phyloP scores from a whole-genome alignment of 345 rosid genomes.

The Litchi chinensis region DNA sequence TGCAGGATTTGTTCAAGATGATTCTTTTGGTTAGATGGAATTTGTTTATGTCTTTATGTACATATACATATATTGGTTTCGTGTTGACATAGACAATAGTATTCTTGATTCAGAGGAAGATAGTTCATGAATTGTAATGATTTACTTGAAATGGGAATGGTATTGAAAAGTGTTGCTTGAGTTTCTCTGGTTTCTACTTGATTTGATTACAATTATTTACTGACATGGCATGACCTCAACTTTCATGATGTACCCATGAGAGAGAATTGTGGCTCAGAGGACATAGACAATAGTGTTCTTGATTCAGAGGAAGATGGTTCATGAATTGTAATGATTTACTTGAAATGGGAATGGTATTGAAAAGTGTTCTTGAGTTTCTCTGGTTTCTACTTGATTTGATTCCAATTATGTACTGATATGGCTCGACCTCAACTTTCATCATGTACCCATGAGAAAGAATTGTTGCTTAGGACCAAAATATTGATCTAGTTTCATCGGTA shows the following conservation, averaged over 20 bases:
- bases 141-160: constrained; percentile 30
- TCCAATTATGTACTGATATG: background rate
- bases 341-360: constrained; percentile 26
- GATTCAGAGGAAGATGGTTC: constrained; percentile 24
- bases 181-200: background rate
- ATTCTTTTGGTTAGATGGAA: constrained; percentile 54
- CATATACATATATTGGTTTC: constrained; percentile 37
- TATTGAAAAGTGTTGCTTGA: constrained; percentile 9
- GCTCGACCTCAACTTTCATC: background rate
- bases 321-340: constrained; percentile 40
- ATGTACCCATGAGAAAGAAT: background rate
- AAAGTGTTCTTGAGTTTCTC: background rate
- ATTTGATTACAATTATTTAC: background rate
- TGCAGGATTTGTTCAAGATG: constrained; percentile 39
- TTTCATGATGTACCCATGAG: background rate
- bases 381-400: background rate
- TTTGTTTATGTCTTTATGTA: constrained; percentile 49
- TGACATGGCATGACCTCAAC: background rate
- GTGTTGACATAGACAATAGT: constrained; percentile 33
- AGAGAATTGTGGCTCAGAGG: too few relatives aligned
- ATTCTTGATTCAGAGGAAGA: constrained; percentile 25
- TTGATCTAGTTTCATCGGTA: too few relatives aligned
- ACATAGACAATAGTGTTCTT: too few relatives aligned
- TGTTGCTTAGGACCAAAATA: too few relatives aligned
- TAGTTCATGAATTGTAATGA: constrained; percentile 39